These are phyloP conservation scores for Turritis glabra DNA, from an alignment of 345 rosid species.

Conservation along the genomic window DNA sequence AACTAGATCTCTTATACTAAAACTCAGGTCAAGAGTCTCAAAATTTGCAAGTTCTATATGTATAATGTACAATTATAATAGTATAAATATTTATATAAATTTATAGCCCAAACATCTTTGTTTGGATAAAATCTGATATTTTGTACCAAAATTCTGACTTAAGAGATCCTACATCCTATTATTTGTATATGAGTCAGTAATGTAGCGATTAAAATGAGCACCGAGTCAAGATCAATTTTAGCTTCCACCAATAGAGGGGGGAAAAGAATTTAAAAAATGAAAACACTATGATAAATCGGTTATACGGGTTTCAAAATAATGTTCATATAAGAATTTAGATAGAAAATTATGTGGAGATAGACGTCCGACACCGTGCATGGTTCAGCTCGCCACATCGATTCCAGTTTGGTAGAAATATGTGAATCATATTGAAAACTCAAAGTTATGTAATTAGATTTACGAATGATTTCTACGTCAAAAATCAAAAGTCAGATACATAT, in stretches of 20 bases:
- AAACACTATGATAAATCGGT: not conserved
- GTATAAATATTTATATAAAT: not conserved
- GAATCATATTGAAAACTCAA: conserved; percentile 29
- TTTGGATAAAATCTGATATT: not conserved
- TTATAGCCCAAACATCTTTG: not conserved
- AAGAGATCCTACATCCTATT: not conserved
- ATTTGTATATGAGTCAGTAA: not conserved
- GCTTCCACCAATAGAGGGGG: not conserved
- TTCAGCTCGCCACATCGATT: conserved; percentile 11
- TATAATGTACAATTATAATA: not conserved
- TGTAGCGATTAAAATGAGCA: not conserved
- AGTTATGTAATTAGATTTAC: conserved; percentile 17
- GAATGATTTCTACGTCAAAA: conserved; percentile 9
- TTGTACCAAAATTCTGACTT: not conserved
- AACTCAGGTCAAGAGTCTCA: not conserved
- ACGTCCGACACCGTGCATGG: conserved; percentile 27
- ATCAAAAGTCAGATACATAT: conserved; percentile 15
- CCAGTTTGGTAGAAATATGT: conserved; percentile 23
- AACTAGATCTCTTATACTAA: not conserved
- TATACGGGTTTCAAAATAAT: not conserved
- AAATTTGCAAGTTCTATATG: not conserved
- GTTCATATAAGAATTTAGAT: not conserved
- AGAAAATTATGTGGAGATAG: conserved; percentile 19
- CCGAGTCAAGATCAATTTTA: not conserved
- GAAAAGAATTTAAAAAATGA: too few relatives aligned